phyloP scores from a whole-genome alignment of 192 early-diverging fungal genomes.

The Umbelopsis isabellina region DNA sequence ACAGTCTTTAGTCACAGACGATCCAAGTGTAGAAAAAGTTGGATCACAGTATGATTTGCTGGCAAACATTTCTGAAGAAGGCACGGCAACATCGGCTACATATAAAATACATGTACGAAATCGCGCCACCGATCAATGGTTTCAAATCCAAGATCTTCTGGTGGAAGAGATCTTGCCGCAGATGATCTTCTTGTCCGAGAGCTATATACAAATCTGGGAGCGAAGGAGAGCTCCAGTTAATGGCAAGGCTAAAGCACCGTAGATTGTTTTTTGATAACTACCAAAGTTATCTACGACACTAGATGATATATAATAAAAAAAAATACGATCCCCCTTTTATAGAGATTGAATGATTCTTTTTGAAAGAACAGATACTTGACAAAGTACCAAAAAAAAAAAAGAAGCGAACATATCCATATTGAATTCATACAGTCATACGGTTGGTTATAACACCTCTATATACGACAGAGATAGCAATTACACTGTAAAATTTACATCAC shows the following conservation, averaged over 20 bases:
- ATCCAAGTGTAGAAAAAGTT: slow-evolving; percentile 47
- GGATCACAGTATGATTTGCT: slow-evolving; percentile 80
- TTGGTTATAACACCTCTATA: background rate
- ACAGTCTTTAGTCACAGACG: slow-evolving; percentile 49
- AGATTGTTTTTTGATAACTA: background rate
- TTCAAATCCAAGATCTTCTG: slow-evolving; percentile 90
- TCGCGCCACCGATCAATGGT: slow-evolving; percentile 86
- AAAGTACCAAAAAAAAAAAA: background rate
- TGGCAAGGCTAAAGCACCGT: background rate
- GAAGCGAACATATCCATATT: too few relatives aligned
- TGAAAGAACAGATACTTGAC: background rate
- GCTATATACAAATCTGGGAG: slow-evolving; percentile 81
- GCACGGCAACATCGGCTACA: slow-evolving; percentile 67
- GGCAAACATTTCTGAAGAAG: slow-evolving; percentile 91
- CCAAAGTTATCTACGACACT: background rate
- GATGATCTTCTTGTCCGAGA: slow-evolving; percentile 92
- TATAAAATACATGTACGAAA: slow-evolving; percentile 86
- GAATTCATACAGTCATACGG: background rate
- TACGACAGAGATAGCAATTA: background rate
- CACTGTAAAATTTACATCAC: slow-evolving; percentile 5
- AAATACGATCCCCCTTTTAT: too few relatives aligned
- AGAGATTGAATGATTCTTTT: too few relatives aligned
- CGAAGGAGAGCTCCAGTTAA: slow-evolving; percentile 2
- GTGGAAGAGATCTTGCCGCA: slow-evolving; percentile 93
- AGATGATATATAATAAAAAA: too few relatives aligned